Evolutionary conservation across 352 stramenopile genomes (phyloP), one percentile per base, ranked within the genome.

Genomic region (Blastocystis sp.): DNA sequence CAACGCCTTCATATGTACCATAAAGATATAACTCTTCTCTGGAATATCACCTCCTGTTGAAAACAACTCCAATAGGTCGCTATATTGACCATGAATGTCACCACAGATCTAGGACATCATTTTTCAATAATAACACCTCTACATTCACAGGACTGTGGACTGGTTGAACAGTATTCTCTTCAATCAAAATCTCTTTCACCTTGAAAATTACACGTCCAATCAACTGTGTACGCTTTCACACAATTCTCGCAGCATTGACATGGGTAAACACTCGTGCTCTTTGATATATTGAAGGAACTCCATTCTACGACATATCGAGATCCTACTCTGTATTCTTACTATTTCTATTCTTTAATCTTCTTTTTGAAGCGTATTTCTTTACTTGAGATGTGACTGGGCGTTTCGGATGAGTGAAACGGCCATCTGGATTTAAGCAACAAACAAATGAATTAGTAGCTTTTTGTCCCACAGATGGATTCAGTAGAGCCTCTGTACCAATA

Each of bases 101-200:
- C 92, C 92, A 30, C 90, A 90, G 37, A 91, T 88, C 42, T 81
- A 90, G 19, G 87, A 89, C 3, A 0, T 57, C 59, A 79, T 51
- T 9, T n/a, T 6, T 19, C 15, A 57, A 24, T 27, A 3, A 35
- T 19, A n/a, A 60, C n/a, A 64, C 58, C 33, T 77, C 9, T 48
- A 96, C 93, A 11, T 93, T 96, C 90, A 96, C 94, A 70, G 94
- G 94, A 90, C 92, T 95, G 90, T 92, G 95, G 90, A 96, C 94
- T 66, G 93, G 92, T 89, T 96, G 94, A 62, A 96, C 94, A 27
- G 75, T 90, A 35, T 73, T 80, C 60, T 90, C 87, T 70, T 90
- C 78, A 15, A 66, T 58, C 22, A 88, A 42, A n/a, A 88, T 88
- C 42, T 88, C 77, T 53, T 88, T 88, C n/a, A 62, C 70, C 70